Percentiles rank a stretch among this genome's conserved stretches.
Evolutionary conservation across 2,329 filamentous ascomycete genomes (phyloP).

Genomic region (Colletotrichum sp.): DNA sequence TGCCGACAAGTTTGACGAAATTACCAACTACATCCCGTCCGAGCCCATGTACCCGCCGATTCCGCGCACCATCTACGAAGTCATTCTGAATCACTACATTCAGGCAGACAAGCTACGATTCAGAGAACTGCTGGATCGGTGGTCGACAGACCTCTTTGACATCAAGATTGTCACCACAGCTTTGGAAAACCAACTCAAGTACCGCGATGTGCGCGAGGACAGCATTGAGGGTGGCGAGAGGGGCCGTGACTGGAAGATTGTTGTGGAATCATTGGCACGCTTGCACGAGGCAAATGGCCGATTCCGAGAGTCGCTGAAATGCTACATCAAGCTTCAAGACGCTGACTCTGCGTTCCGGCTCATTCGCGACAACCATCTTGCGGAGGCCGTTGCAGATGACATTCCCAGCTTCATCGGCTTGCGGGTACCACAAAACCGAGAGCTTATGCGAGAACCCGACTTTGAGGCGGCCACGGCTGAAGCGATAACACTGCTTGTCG

Average conservation of each 20-base stretch:
- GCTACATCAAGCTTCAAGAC: slow-evolving; percentile 90
- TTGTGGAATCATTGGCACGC: slow-evolving; percentile 86
- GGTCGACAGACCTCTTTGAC: slow-evolving; percentile 86
- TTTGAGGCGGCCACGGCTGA: slow-evolving; percentile 83
- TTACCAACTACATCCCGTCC: slow-evolving; percentile 81
- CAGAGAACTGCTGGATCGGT: slow-evolving; percentile 78
- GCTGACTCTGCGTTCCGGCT: slow-evolving; percentile 87
- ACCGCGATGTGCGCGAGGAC: slow-evolving; percentile 76
- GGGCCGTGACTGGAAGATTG: slow-evolving; percentile 84
- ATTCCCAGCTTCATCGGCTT: slow-evolving; percentile 88
- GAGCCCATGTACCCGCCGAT: slow-evolving; percentile 80
- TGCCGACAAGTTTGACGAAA: slow-evolving; percentile 86
- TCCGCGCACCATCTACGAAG: slow-evolving; percentile 83
- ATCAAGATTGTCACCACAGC: slow-evolving; percentile 76
- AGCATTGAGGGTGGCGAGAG: slow-evolving; percentile 75
- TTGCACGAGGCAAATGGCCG: slow-evolving; percentile 83
- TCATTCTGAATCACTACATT: slow-evolving; percentile 88
- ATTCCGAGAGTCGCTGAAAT: slow-evolving; percentile 82
- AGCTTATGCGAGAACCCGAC: slow-evolving; percentile 70
- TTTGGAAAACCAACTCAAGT: slow-evolving; percentile 82
- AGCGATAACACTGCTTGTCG: slow-evolving; percentile 83
- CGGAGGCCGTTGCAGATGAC: slow-evolving; percentile 87
- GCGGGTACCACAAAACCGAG: slow-evolving; percentile 76
- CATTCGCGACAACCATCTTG: slow-evolving; percentile 87
- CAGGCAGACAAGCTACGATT: slow-evolving; percentile 77